phyloP scores from a whole-genome alignment of 768 basidiomycete genomes.

The Pisolithus microcarpus region DNA sequence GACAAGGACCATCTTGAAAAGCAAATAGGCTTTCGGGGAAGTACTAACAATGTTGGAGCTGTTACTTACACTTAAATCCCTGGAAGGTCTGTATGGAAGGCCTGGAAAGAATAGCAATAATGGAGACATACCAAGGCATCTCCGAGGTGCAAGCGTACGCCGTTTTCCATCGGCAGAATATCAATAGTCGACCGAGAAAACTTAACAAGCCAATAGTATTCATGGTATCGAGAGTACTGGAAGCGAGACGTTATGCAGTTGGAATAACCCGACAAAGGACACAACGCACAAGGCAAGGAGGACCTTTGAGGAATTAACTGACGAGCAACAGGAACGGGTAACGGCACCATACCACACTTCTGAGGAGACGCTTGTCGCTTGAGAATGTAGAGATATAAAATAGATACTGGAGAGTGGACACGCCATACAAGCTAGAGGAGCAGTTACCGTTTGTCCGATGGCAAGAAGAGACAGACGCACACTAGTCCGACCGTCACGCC shows the following conservation, averaged over 20 bases:
- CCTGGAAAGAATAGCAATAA: too few species aligned
- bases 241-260: not conserved
- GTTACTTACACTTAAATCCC: too few species aligned
- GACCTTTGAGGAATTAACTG: not conserved
- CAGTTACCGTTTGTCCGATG: not conserved
- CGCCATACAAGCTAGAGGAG: constrained; percentile 14
- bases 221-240: not conserved
- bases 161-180: not conserved
- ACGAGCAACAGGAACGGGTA: not conserved
- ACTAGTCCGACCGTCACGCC: constrained; percentile 7
- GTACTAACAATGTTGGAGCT: too few species aligned
- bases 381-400: constrained; percentile 15
- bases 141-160: too few species aligned
- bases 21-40: too few species aligned
- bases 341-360: constrained; percentile 6
- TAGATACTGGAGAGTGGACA: constrained; percentile 10
- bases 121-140: too few species aligned
- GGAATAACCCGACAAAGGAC: not conserved
- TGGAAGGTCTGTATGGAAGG: too few species aligned
- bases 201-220: not conserved
- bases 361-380: constrained; percentile 8
- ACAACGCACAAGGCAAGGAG: not conserved
- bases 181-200: not conserved
- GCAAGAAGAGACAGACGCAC: constrained; percentile 4
- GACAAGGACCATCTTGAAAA: constrained; percentile 1